Percentiles rank a stretch among this genome's conserved stretches.
These are phyloP conservation scores for Pseudocohnilembus persalinus DNA, from an alignment of 169 alveolate genomes.

Conservation along the genomic window DNA sequence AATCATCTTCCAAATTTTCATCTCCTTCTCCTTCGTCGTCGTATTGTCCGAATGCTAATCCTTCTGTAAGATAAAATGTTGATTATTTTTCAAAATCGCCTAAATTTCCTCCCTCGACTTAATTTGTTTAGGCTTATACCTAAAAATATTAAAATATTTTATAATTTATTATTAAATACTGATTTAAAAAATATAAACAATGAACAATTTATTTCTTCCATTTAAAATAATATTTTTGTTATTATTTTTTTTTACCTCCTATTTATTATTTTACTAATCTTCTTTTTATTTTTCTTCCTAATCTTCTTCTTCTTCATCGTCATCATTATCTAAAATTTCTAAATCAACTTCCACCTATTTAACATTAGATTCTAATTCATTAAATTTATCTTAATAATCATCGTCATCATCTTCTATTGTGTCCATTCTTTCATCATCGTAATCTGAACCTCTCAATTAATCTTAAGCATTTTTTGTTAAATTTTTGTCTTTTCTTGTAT, in stretches of 20 bases:
- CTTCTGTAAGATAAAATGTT: conserved; percentile 75
- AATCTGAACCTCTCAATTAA: conserved; percentile 44
- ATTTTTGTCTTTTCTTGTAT: conserved; percentile 52
- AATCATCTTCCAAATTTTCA: conserved; percentile 75
- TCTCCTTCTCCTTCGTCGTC: conserved; percentile 81
- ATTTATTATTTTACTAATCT: conserved; percentile 36
- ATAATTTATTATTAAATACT: too few species aligned
- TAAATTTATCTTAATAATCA: conserved; percentile 28
- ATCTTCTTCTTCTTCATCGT: conserved; percentile 57
- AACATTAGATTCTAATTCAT: conserved; percentile 15
- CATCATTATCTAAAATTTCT: conserved; percentile 59
- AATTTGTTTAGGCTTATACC: too few species aligned
- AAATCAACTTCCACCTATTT: conserved; percentile 53
- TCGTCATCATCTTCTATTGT: conserved; percentile 66
- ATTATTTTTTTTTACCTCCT: too few species aligned
- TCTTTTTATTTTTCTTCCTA: conserved; percentile 20
- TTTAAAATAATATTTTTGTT: too few species aligned
- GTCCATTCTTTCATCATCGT: conserved; percentile 64
- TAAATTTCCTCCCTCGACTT: conserved; percentile 69
- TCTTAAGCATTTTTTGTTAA: conserved; percentile 50
- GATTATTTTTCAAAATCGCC: conserved; percentile 80
- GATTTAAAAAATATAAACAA: too few species aligned
- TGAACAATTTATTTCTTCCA: too few species aligned
- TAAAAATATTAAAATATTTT: background rate
- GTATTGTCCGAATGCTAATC: conserved; percentile 67